Conservation (phyloP, 768 basidiomycete genomes). For the Lactarius hatsudake region DNA sequence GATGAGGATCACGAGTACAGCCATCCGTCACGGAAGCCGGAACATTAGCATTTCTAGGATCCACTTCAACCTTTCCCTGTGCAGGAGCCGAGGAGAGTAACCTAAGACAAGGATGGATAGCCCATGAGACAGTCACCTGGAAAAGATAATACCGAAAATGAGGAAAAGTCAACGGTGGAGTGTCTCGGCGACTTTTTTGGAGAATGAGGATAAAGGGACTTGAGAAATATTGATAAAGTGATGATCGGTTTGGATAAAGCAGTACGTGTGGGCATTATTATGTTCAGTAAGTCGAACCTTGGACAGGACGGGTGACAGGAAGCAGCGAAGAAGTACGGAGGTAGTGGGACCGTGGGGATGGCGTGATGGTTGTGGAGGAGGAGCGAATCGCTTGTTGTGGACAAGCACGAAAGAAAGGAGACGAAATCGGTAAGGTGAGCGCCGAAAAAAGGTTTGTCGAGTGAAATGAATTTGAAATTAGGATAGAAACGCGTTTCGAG, state of each 20-base stretch:
- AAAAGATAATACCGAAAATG: background rate
- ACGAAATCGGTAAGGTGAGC: background rate
- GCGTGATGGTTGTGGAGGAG: background rate
- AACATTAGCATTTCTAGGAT: background rate
- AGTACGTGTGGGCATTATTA: background rate
- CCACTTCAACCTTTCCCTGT: background rate
- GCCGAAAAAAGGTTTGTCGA: background rate
- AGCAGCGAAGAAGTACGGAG: conserved; percentile 14
- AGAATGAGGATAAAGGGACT: background rate
- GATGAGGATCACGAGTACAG: background rate
- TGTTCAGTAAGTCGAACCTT: background rate
- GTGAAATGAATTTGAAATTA: conserved; percentile 17
- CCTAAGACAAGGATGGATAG: conserved; percentile 1
- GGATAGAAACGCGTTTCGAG: background rate
- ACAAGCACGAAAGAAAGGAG: conserved; percentile 7
- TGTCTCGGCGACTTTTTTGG: background rate
- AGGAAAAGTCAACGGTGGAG: background rate
- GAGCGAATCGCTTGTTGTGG: background rate
- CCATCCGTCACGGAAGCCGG: conserved; percentile 5
- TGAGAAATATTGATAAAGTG: background rate
- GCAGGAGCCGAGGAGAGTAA: conserved; percentile 4
- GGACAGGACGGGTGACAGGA: conserved; percentile 8
- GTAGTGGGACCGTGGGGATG: background rate
- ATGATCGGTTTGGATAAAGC: background rate
- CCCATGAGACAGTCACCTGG: background rate